Evolutionary conservation across 2,329 filamentous ascomycete genomes (phyloP).

Genomic region (Tolypocladium amazonense): DNA sequence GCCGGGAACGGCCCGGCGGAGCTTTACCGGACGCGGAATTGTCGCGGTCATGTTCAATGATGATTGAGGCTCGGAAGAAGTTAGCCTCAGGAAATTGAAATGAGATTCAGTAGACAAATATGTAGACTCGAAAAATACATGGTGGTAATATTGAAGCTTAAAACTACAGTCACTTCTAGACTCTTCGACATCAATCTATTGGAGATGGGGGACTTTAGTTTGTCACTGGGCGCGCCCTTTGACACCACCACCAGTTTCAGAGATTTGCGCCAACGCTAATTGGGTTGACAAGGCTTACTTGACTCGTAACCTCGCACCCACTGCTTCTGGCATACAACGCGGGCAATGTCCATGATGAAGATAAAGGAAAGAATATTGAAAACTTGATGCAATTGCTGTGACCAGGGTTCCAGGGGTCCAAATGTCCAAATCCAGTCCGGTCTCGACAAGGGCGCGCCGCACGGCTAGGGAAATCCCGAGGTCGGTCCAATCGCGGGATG

Average conservation of each 20-base stretch:
- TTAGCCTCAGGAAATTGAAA: not conserved
- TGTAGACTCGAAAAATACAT: no score
- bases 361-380: no score
- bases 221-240: not conserved
- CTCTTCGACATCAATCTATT: not conserved
- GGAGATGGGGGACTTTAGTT: not conserved
- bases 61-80: not conserved
- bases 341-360: not conserved
- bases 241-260: not conserved
- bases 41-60: not conserved
- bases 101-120: not conserved
- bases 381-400: not conserved
- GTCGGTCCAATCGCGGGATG: not conserved
- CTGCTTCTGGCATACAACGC: not conserved
- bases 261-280: not conserved
- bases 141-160: not conserved
- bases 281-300: not conserved
- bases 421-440: not conserved
- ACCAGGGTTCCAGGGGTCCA: not conserved
- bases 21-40: no score
- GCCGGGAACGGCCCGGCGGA: not conserved
- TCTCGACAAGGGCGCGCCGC: not conserved
- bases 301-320: not conserved
- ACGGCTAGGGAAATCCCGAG: not conserved
- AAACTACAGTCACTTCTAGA: not conserved